phyloP scores from a whole-genome alignment of 1,284 basidiomycete species.

The Thelephora terrestris region DNA sequence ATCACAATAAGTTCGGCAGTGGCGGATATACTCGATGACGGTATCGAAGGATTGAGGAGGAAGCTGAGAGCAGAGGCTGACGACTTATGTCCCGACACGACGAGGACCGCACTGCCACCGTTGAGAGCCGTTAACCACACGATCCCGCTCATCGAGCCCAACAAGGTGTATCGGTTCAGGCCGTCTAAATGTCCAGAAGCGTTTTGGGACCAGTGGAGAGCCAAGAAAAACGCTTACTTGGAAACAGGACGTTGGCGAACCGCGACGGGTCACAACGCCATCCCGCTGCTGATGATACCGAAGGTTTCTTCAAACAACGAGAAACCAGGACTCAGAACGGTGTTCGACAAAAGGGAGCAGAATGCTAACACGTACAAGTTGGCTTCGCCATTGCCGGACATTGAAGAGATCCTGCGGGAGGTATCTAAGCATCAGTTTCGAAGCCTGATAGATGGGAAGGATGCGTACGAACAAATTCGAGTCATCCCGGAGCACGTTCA shows the following conservation, averaged over 20 bases:
- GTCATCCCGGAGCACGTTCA: too few species aligned
- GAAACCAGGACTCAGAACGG: constrained; percentile 20
- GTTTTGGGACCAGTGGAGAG: too few species aligned
- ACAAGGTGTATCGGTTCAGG: too few species aligned
- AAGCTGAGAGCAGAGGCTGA: constrained; percentile 13
- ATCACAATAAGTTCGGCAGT: too few species aligned
- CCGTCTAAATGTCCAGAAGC: too few species aligned
- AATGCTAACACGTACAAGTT: too few species aligned
- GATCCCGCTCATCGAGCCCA: constrained; percentile 28
- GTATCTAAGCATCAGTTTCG: too few species aligned
- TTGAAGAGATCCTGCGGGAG: too few species aligned
- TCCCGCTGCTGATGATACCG: constrained; percentile 28
- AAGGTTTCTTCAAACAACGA: constrained; percentile 21
- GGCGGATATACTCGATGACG: constrained; percentile 11
- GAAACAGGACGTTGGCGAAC: constrained; percentile 21
- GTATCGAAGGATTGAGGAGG: constrained; percentile 10
- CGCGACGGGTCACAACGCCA: constrained; percentile 19
- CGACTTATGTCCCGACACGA: constrained; percentile 19
- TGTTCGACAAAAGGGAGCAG: constrained; percentile 22
- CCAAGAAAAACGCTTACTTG: constrained; percentile 22
- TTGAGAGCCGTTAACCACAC: constrained; percentile 27
- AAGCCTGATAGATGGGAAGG: too few species aligned
- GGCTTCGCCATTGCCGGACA: too few species aligned
- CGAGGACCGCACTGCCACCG: constrained; percentile 20
- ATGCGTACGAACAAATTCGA: too few species aligned